Percentiles rank a stretch among this genome's conserved stretches.
Evolutionary conservation across 2,329 filamentous ascomycete genomes (phyloP).

Genomic region (Cladorrhinum sp.): DNA sequence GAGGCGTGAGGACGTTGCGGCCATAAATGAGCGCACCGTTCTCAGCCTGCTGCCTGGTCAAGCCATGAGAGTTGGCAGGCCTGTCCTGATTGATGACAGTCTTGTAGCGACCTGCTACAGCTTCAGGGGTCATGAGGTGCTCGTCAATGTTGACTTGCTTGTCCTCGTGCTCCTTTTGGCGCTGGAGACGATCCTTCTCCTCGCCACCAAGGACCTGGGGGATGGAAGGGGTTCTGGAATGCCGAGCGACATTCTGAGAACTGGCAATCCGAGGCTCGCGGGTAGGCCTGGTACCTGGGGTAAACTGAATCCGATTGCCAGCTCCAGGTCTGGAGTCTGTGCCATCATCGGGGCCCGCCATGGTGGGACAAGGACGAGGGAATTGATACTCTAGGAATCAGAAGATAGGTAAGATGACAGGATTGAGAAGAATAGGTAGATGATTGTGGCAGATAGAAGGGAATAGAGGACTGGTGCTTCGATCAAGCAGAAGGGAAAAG

Average conservation of each 20-base stretch:
- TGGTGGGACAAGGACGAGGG: neutral
- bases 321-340: neutral
- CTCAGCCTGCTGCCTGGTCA: constrained; percentile 8
- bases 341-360: neutral
- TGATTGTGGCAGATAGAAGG: neutral
- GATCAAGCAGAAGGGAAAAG: neutral
- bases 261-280: neutral
- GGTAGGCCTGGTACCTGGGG: neutral
- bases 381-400: neutral
- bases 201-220: constrained; percentile 16
- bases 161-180: constrained; percentile 6
- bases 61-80: constrained; percentile 12
- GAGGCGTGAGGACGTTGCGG: constrained; percentile 16
- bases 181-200: constrained; percentile 11
- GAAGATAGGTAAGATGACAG: neutral
- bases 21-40: constrained; percentile 8
- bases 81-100: constrained; percentile 17
- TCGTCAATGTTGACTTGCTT: constrained; percentile 20
- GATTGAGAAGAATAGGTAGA: neutral
- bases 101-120: constrained; percentile 15
- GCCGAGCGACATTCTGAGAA: neutral
- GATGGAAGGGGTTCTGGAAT: constrained; percentile 9
- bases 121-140: constrained; percentile 17
- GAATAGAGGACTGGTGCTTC: neutral
- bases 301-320: neutral